A percentile compares a stretch with the other conserved stretches of the same genome.
These are phyloP conservation scores for Maudiozyma turicensis DNA, from an alignment of 805 yeast genomes.

Conservation along the genomic window DNA sequence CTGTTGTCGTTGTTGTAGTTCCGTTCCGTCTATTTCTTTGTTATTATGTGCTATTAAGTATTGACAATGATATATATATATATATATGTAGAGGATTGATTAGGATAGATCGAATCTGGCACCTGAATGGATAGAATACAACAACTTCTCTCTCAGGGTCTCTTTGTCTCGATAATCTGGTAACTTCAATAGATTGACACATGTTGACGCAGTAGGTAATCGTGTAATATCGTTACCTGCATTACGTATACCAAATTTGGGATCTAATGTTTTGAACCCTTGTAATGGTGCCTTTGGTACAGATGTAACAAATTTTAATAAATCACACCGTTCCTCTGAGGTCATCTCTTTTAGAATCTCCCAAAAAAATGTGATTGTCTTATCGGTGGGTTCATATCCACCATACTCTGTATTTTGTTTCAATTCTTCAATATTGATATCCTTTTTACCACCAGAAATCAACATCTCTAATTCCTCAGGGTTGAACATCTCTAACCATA, in stretches of 20 bases:
- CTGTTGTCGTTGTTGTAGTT: too few relatives aligned
- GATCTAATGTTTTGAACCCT: slow-evolving; percentile 68
- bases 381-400: slow-evolving; percentile 46
- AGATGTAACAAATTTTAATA: slow-evolving; percentile 84
- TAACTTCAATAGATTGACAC: slow-evolving; percentile 76
- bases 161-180: slow-evolving; percentile 70
- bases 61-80: neutral
- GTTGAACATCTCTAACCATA: slow-evolving; percentile 80
- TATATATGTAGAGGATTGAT: neutral
- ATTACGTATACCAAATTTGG: slow-evolving; percentile 71
- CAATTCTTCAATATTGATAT: slow-evolving; percentile 65
- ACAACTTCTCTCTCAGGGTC: slow-evolving; percentile 48
- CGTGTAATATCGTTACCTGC: slow-evolving; percentile 47
- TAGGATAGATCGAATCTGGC: slow-evolving; percentile 81
- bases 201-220: slow-evolving; percentile 88
- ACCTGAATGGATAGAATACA: slow-evolving; percentile 70
- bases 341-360: slow-evolving; percentile 61
- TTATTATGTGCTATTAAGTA: neutral
- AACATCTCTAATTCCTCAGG: slow-evolving; percentile 74
- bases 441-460: slow-evolving; percentile 69
- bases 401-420: slow-evolving; percentile 52
- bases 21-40: too few relatives aligned
- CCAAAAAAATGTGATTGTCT: slow-evolving; percentile 65
- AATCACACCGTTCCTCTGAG: slow-evolving; percentile 48
- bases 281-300: slow-evolving; percentile 85